Percentiles rank a stretch among this genome's conserved stretches.
Evolutionary conservation across 441 rosid species (phyloP).

Genomic region (Breynia disticha): DNA sequence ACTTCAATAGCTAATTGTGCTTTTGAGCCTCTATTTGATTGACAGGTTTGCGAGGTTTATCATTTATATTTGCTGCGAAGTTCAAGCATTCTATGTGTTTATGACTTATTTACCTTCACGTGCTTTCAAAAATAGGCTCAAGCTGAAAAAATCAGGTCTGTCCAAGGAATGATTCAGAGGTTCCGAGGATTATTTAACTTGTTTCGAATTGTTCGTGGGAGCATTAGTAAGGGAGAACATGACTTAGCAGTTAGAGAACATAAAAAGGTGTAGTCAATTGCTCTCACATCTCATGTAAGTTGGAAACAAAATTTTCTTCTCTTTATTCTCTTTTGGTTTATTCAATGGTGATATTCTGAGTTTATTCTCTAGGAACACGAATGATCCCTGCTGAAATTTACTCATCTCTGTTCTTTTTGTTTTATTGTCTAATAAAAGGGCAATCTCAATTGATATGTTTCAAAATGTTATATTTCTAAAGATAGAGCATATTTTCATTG

Average conservation of each 20-base stretch:
- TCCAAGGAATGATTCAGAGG: conserved; percentile 98
- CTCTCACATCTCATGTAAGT: conserved; percentile 92
- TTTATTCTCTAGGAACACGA: background rate
- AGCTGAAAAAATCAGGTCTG: conserved; percentile 97
- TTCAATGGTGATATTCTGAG: background rate
- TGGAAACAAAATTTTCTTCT: conserved; percentile 2
- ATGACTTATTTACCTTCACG: conserved; percentile 6
- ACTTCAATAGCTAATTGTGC: conserved; percentile 76
- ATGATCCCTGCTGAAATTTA: no score
- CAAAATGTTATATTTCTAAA: no score
- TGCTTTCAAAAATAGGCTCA: conserved; percentile 56
- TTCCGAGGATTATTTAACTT: conserved; percentile 86
- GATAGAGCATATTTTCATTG: no score
- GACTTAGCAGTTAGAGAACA: conserved; percentile 97
- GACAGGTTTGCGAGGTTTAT: conserved; percentile 59
- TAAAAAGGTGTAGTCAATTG: conserved; percentile 95
- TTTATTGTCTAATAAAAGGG: no score
- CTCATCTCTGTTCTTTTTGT: no score
- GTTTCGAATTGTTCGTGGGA: conserved; percentile 87
- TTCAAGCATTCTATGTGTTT: conserved; percentile 6
- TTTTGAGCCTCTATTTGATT: conserved; percentile 89
- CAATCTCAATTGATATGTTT: no score
- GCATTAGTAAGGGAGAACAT: conserved; percentile 92
- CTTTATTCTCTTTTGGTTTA: conserved; percentile 8
- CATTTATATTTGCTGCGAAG: conserved; percentile 16